A percentile compares a stretch with the other conserved stretches of the same genome.
phyloP scores from a whole-genome alignment of 2,329 filamentous ascomycete species.

The Cladosporium sphaerospermum region DNA sequence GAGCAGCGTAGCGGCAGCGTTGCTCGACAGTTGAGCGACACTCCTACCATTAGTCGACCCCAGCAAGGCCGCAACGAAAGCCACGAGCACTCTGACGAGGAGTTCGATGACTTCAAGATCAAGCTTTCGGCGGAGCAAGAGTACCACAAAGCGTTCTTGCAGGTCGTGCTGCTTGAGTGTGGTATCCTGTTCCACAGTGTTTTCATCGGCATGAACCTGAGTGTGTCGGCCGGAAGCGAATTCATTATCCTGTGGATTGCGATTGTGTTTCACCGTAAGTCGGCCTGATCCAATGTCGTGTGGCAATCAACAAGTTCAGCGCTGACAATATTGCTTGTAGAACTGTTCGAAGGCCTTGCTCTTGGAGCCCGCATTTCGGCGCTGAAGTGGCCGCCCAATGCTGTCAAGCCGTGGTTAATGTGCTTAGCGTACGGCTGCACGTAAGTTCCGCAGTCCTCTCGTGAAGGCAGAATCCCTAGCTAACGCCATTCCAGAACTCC shows the following conservation, averaged over 20 bases:
- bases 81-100: conserved; percentile 16
- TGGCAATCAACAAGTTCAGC: no score
- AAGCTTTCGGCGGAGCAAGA: conserved; percentile 24
- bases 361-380: conserved; percentile 62
- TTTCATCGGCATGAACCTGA: conserved; percentile 64
- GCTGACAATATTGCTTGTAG: background rate
- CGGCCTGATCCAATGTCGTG: background rate
- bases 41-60: background rate
- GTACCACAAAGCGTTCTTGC: conserved; percentile 58
- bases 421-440: conserved; percentile 52
- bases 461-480: background rate
- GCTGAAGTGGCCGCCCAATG: conserved; percentile 43
- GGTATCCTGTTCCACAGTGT: conserved; percentile 71
- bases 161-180: conserved; percentile 65
- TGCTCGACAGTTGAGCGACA: background rate
- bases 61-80: background rate
- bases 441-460: conserved; percentile 1
- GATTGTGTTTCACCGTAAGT: conserved; percentile 56
- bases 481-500: conserved; percentile 26
- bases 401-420: conserved; percentile 67
- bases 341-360: conserved; percentile 60
- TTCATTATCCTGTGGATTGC: conserved; percentile 59
- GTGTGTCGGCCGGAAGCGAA: conserved; percentile 55
- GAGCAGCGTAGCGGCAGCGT: background rate
- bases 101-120: conserved; percentile 13